Evolutionary conservation across 2,329 filamentous ascomycete genomes (phyloP).

Genomic region (Metarhizium humberi): DNA sequence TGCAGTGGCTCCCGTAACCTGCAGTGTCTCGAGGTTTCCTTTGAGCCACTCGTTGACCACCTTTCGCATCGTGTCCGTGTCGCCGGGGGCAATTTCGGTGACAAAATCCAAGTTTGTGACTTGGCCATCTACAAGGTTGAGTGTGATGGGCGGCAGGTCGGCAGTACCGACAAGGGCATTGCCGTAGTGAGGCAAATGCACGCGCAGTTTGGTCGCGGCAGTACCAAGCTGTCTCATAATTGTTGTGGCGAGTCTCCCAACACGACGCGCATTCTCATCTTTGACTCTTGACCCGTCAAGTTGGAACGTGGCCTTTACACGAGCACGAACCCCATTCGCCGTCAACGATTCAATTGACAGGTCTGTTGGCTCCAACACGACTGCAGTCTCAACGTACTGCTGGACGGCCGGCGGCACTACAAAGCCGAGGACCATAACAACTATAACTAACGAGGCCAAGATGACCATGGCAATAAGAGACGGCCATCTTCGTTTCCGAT

Average conservation of each 20-base stretch:
- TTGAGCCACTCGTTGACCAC: conserved; percentile 85
- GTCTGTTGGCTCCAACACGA: conserved; percentile 72
- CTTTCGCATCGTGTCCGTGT: conserved; percentile 65
- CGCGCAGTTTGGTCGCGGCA: conserved; percentile 59
- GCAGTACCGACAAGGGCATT: conserved; percentile 71
- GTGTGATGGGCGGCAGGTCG: conserved; percentile 61
- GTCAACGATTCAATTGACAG: conserved; percentile 83
- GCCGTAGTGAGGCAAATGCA: conserved; percentile 77
- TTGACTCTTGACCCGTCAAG: conserved; percentile 71
- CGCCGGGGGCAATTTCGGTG: conserved; percentile 65
- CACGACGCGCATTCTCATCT: conserved; percentile 59
- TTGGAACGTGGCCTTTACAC: conserved; percentile 72
- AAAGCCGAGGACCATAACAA: conserved; percentile 71
- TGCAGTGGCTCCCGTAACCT: conserved; percentile 62
- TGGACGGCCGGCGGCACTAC: conserved; percentile 72
- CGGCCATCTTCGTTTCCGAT: conserved; percentile 50
- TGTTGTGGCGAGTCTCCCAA: conserved; percentile 74
- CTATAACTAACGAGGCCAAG: conserved; percentile 52
- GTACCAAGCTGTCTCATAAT: conserved; percentile 69
- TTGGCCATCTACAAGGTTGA: conserved; percentile 70
- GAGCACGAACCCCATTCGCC: conserved; percentile 63
- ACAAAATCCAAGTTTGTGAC: conserved; percentile 72
- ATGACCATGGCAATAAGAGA: conserved; percentile 64
- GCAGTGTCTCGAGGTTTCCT: conserved; percentile 62
- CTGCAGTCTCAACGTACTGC: conserved; percentile 76